Percentiles rank a stretch among this genome's conserved stretches.
These are phyloP conservation scores for Cladophialophora immunda DNA, from an alignment of 2,329 filamentous ascomycete genomes.

Conservation along the genomic window DNA sequence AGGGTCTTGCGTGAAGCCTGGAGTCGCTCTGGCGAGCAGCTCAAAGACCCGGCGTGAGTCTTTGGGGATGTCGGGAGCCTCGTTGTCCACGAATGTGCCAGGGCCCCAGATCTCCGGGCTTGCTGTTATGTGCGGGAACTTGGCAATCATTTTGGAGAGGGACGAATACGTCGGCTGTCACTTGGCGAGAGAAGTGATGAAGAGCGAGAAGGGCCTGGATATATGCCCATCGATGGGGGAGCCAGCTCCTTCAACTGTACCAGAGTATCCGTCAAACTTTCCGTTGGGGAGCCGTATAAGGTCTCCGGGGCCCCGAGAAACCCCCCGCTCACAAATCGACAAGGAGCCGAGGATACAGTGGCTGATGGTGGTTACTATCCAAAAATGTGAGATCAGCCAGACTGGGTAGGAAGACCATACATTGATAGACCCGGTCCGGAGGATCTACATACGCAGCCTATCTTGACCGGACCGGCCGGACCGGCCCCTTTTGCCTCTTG, in stretches of 20 bases:
- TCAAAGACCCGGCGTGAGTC: conserved; percentile 52
- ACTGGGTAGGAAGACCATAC: not conserved
- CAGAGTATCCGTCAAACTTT: not conserved
- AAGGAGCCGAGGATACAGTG: not conserved
- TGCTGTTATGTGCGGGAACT: conserved; percentile 2
- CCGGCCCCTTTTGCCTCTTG: not conserved
- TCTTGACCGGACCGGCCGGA: conserved; percentile 2
- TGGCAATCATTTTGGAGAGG: conserved; percentile 3
- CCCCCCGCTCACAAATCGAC: not conserved
- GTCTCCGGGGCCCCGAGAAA: not conserved
- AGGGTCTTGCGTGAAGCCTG: conserved; percentile 51
- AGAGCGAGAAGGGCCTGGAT: not conserved
- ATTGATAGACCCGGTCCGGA: not conserved
- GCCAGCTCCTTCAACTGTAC: not conserved
- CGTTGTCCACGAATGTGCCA: conserved; percentile 11
- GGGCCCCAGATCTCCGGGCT: conserved; percentile 12
- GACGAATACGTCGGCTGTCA: not conserved
- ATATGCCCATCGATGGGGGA: conserved; percentile 1
- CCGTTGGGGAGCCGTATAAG: too few relatives aligned
- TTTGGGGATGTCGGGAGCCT: conserved; percentile 30
- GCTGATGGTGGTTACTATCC: not conserved
- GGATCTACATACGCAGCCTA: not conserved
- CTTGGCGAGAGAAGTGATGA: not conserved
- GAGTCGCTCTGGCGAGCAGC: conserved; percentile 49
- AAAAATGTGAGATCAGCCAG: not conserved